Conservation (phyloP, 345 rosid genomes). For the Syzygium jambos region DNA sequence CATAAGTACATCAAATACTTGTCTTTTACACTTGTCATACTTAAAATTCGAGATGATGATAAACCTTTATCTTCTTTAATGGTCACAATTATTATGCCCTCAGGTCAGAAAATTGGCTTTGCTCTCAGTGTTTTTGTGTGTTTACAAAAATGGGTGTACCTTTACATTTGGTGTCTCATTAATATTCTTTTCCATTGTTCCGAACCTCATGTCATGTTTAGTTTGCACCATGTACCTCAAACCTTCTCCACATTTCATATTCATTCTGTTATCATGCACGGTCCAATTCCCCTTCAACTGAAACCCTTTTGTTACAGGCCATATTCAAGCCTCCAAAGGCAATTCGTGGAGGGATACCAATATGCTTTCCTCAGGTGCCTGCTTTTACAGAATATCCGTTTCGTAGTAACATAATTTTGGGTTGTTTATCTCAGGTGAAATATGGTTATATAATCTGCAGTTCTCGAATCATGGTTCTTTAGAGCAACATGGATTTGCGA, state of each 20-base stretch:
- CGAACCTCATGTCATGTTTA: neutral
- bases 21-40: neutral
- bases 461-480: conserved; percentile 63
- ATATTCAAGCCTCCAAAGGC: conserved; percentile 74
- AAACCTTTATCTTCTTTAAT: neutral
- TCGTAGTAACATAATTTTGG: conserved; percentile 4
- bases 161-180: neutral
- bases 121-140: neutral
- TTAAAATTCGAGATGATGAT: neutral
- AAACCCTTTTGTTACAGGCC: conserved; percentile 33
- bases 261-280: neutral
- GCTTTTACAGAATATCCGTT: conserved; percentile 2
- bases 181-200: neutral
- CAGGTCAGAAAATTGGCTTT: neutral
- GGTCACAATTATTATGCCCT: neutral
- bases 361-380: conserved; percentile 90
- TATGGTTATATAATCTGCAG: conserved; percentile 29
- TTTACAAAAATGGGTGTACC: neutral
- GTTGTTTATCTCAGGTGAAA: neutral
- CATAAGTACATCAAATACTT: neutral
- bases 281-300: neutral
- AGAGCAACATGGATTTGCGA: conserved; percentile 86
- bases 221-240: neutral
- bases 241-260: neutral
- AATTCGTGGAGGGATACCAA: conserved; percentile 93